These are phyloP conservation scores for Plasmodium adleri DNA, from an alignment of 169 alveolate species.

Conservation along the genomic window DNA sequence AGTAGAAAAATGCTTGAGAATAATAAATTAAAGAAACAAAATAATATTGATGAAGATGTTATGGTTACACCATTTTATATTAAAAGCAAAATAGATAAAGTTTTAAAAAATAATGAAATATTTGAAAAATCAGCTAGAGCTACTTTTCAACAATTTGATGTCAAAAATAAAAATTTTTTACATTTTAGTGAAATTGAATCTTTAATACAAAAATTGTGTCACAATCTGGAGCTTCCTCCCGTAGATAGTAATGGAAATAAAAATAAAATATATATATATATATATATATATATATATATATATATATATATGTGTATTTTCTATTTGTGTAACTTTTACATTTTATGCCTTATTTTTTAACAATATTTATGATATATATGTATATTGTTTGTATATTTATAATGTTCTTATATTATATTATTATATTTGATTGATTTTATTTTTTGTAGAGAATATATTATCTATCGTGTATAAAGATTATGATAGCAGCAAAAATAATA, in stretches of 20 bases:
- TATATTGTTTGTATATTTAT: too few relatives aligned
- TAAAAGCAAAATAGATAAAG: constrained; percentile 75
- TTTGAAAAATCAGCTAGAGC: constrained; percentile 75
- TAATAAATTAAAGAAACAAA: constrained; percentile 63
- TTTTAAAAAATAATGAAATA: constrained; percentile 66
- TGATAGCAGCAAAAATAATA: constrained; percentile 72
- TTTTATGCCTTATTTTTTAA: too few relatives aligned
- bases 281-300: background rate
- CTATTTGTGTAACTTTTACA: too few relatives aligned
- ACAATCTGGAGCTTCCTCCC: constrained; percentile 72
- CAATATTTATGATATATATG: too few relatives aligned
- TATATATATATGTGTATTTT: background rate
- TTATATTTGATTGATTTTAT: background rate
- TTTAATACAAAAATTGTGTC: constrained; percentile 60
- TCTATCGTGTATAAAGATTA: constrained; percentile 73
- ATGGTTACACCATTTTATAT: constrained; percentile 75
- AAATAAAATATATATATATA: background rate
- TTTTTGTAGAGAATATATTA: constrained; percentile 36
- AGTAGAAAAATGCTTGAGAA: constrained; percentile 68
- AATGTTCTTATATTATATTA: background rate
- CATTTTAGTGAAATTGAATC: constrained; percentile 76
- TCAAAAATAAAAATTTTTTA: constrained; percentile 66
- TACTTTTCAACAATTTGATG: constrained; percentile 74
- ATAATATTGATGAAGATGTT: constrained; percentile 59
- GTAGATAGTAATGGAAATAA: constrained; percentile 54